phyloP scores from a whole-genome alignment of 805 yeast genomes.

The Zygosaccharomyces kombuchaensis region DNA sequence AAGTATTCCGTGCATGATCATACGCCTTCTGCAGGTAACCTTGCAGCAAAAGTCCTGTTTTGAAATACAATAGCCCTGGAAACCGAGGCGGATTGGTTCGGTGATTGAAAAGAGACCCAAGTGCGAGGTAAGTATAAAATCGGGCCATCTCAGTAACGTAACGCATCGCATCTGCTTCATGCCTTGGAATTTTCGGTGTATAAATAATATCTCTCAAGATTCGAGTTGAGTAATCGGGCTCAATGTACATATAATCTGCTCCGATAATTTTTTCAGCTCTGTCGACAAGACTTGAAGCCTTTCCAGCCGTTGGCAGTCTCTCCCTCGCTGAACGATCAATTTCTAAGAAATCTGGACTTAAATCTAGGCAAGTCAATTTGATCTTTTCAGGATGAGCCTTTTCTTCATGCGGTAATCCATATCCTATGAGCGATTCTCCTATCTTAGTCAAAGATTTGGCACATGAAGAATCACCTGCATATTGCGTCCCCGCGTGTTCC shows the following conservation, averaged over 20 bases:
- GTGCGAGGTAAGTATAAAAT: slow-evolving; percentile 10
- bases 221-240: slow-evolving; percentile 6
- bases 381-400: too few species aligned
- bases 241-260: slow-evolving; percentile 16
- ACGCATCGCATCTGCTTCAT: neutral
- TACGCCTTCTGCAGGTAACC: slow-evolving; percentile 4
- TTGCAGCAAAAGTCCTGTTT: slow-evolving; percentile 2
- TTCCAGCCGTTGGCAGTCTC: slow-evolving; percentile 1
- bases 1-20: slow-evolving; percentile 6
- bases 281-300: slow-evolving; percentile 3
- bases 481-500: neutral
- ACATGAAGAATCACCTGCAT: neutral
- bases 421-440: neutral
- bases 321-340: too few species aligned
- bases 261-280: slow-evolving; percentile 8
- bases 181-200: neutral
- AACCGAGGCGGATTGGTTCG: neutral
- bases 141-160: slow-evolving; percentile 10
- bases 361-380: neutral
- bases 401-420: too few species aligned
- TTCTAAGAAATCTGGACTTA: too few species aligned
- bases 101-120: slow-evolving; percentile 12
- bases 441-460: neutral
- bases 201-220: slow-evolving; percentile 2
- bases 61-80: neutral